These are phyloP conservation scores for Diaporthe velutina DNA, from an alignment of 2,329 filamentous ascomycete genomes.

Conservation along the genomic window DNA sequence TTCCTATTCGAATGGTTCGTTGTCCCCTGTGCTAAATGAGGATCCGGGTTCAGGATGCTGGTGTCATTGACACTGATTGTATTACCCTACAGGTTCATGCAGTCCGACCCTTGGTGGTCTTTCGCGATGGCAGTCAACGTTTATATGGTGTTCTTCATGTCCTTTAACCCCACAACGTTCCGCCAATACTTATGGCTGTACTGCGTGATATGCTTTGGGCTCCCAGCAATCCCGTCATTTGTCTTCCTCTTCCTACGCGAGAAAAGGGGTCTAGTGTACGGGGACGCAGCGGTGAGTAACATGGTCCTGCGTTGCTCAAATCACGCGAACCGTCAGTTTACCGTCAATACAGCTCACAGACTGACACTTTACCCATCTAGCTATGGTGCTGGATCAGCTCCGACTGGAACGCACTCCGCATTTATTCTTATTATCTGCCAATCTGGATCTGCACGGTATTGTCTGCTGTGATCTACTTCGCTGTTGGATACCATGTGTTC, in stretches of 20 bases:
- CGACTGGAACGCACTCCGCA: slow-evolving; percentile 67
- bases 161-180: slow-evolving; percentile 75
- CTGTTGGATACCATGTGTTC: slow-evolving; percentile 72
- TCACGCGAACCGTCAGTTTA: not conserved
- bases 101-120: slow-evolving; percentile 82
- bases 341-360: not conserved
- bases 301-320: not conserved
- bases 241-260: slow-evolving; percentile 70
- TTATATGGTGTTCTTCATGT: slow-evolving; percentile 75
- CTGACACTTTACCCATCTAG: slow-evolving; percentile 48
- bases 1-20: slow-evolving; percentile 77
- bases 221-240: slow-evolving; percentile 77
- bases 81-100: slow-evolving; percentile 75
- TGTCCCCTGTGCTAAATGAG: not conserved
- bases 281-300: slow-evolving; percentile 68
- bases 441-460: slow-evolving; percentile 71
- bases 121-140: slow-evolving; percentile 88
- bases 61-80: not conserved
- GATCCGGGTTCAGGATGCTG: not conserved
- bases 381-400: slow-evolving; percentile 74
- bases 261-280: slow-evolving; percentile 60
- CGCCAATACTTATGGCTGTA: slow-evolving; percentile 81
- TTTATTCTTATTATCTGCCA: slow-evolving; percentile 72
- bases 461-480: slow-evolving; percentile 66
- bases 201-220: slow-evolving; percentile 76